Evolutionary conservation across 305 asterid genomes (phyloP).

Genomic region (Fraxinus latifolia): DNA sequence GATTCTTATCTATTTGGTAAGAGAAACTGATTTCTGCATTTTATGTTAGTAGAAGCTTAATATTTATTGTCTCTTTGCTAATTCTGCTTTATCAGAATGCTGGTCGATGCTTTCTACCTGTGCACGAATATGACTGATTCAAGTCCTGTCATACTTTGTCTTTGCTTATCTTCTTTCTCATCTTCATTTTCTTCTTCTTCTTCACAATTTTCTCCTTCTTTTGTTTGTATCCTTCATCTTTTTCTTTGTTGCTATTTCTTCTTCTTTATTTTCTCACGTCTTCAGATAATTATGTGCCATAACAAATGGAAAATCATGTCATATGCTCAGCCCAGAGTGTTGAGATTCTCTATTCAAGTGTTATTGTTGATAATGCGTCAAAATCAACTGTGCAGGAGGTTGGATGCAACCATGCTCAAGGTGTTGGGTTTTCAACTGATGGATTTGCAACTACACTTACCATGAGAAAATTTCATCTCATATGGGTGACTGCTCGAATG

Average conservation of each 20-base stretch:
- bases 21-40: background rate
- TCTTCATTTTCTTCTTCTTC: constrained; percentile 3
- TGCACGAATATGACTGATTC: background rate
- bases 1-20: background rate
- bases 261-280: background rate
- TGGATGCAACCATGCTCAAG: constrained; percentile 94
- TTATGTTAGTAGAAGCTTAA: background rate
- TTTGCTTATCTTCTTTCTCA: background rate
- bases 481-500: constrained; percentile 98
- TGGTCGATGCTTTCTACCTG: background rate
- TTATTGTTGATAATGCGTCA: background rate
- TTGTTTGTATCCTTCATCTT: background rate
- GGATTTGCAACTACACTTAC: constrained; percentile 91
- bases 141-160: background rate
- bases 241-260: background rate
- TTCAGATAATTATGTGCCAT: background rate
- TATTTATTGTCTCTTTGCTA: background rate
- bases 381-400: constrained; percentile 59
- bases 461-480: constrained; percentile 82
- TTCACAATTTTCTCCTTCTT: background rate
- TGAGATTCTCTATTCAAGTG: background rate
- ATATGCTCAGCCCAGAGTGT: background rate
- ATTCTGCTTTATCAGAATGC: background rate
- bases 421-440: constrained; percentile 88
- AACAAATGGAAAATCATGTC: background rate